Evolutionary conservation across 768 basidiomycete species (phyloP), one percentile per base, ranked within the genome.

Genomic region (Rhizopogon vinicolor): DNA sequence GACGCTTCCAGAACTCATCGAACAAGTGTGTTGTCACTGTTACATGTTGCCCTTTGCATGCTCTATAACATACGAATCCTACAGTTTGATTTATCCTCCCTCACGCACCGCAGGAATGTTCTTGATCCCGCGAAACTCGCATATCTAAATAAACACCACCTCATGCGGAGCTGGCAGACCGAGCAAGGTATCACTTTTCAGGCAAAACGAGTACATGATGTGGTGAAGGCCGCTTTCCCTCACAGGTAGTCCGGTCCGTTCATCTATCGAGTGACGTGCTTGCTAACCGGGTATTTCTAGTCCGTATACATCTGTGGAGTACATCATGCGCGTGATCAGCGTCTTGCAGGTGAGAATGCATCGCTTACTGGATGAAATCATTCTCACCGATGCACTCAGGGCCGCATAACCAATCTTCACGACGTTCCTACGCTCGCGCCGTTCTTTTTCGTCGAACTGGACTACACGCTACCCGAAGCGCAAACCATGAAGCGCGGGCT

Each of bases 71-170:
- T 41, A 44, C 22, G 18, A 8, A 39, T 14, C 10, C 41, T 3
- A 31, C 22, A 92, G 83, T 98, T 98, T 63, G 86, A 92, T 51
- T 74, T 98, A 25, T 70, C 79, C 0, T 79, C 79, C 3, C 65
- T 98, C 42, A 96, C 91, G 0, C 91, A 91, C 54, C 82, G 92
- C 31, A 87, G 92, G 57, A 84, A 89, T n/a, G 81, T 85, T 14
- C 80, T 98, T 13, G 91, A 94, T 58, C 78, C 81, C 0, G 70
- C 71, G 9, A 97, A 97, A 64, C 79, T 99, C 14, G 85, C 87
- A 62, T 91, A 87, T 65, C 73, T 98, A 52, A 98, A 98, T 68
- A 93, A 93, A 64, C 85, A 89, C 44, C 90, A 96, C 63, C 70
- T 99, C 14, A 77, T 83, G 71, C 74, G 74, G 16, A 75, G 72